phyloP scores from a whole-genome alignment of 441 rosid species.

The Populus hybrid region DNA sequence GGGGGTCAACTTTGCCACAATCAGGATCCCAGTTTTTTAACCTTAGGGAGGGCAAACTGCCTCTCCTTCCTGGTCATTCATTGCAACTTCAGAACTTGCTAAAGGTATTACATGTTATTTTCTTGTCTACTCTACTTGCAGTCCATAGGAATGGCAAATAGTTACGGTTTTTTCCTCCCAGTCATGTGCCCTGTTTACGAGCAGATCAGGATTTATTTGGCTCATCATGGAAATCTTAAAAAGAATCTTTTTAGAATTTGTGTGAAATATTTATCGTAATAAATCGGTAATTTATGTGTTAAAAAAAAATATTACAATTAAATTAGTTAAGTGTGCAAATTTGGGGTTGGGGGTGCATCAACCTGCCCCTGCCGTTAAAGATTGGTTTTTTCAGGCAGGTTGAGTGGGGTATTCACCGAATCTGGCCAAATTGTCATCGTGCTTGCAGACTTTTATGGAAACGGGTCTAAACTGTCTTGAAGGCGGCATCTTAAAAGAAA shows the following conservation, averaged over 20 bases:
- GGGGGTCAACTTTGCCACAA: slow-evolving; percentile 75
- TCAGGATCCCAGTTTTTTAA: slow-evolving; percentile 59
- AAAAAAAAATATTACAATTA: not conserved
- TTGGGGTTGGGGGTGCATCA: not conserved
- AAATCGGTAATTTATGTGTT: not conserved
- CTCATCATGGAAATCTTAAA: not conserved
- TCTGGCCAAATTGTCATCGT: not conserved
- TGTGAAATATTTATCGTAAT: not conserved
- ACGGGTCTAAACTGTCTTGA: not conserved
- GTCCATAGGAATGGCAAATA: not conserved
- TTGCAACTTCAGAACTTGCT: slow-evolving; percentile 80
- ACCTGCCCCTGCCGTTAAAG: not conserved
- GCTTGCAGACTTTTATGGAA: not conserved
- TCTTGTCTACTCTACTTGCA: not conserved
- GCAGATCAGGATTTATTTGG: not conserved
- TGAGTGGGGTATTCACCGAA: not conserved
- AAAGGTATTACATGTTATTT: slow-evolving; percentile 46
- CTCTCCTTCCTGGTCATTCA: slow-evolving; percentile 85
- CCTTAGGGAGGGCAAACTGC: slow-evolving; percentile 78
- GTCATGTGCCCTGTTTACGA: not conserved
- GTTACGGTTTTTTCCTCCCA: not conserved
- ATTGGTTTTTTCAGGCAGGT: not conserved
- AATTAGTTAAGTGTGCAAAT: not conserved
- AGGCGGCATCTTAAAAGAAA: not conserved
- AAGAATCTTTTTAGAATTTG: not conserved